A percentile compares a stretch with the other conserved stretches of the same genome.
phyloP scores from a whole-genome alignment of 1,284 basidiomycete genomes.

The Fomes fomentarius region DNA sequence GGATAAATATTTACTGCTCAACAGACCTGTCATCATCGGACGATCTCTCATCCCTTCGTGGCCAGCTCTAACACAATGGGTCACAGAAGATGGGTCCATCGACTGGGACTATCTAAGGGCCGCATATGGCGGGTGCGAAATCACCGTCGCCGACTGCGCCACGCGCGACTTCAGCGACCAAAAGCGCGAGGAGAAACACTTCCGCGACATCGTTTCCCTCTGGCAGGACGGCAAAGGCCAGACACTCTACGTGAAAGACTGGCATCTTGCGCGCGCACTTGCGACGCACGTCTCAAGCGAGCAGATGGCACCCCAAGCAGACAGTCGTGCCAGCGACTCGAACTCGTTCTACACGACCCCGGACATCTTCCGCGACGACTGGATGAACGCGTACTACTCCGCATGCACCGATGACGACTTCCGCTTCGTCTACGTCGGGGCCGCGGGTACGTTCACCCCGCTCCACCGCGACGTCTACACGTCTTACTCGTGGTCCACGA shows the following conservation, averaged over 20 bases:
- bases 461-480: slow-evolving; percentile 38
- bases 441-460: slow-evolving; percentile 34
- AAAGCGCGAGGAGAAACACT: slow-evolving; percentile 24
- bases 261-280: slow-evolving; percentile 31
- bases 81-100: slow-evolving; percentile 8
- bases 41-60: slow-evolving; percentile 27
- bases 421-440: slow-evolving; percentile 36
- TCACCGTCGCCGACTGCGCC: slow-evolving; percentile 33
- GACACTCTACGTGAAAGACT: slow-evolving; percentile 36
- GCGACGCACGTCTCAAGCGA: background rate
- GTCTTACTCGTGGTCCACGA: slow-evolving; percentile 39
- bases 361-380: slow-evolving; percentile 36
- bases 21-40: slow-evolving; percentile 33
- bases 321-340: background rate
- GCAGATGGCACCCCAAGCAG: background rate
- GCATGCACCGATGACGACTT: slow-evolving; percentile 35
- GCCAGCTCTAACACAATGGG: slow-evolving; percentile 19
- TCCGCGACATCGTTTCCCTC: slow-evolving; percentile 29
- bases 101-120: slow-evolving; percentile 28
- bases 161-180: slow-evolving; percentile 35
- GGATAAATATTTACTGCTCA: slow-evolving; percentile 26
- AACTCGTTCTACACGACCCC: slow-evolving; percentile 33
- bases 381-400: slow-evolving; percentile 38
- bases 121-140: slow-evolving; percentile 25
- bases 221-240: slow-evolving; percentile 27